phyloP scores from a whole-genome alignment of 768 basidiomycete species.

The Macrolepiota fuliginosa region DNA sequence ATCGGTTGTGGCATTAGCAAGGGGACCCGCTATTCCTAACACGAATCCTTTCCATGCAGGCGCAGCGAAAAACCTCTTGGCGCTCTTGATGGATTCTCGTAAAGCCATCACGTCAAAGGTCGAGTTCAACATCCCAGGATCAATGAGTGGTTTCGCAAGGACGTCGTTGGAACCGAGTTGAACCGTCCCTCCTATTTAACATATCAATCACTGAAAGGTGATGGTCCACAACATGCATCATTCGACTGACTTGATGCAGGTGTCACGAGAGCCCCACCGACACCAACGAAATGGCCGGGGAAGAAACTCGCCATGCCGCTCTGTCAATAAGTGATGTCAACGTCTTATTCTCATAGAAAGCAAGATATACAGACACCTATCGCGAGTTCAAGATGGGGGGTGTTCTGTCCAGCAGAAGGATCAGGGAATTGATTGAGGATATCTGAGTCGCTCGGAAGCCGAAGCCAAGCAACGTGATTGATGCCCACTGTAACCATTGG shows the following conservation, averaged over 20 bases:
- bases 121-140: slow-evolving; percentile 20
- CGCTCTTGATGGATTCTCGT: slow-evolving; percentile 18
- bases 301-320: slow-evolving; percentile 24
- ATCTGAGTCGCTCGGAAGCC: slow-evolving; percentile 20
- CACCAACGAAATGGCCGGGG: slow-evolving; percentile 18
- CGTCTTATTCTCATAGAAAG: background rate
- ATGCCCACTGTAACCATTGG: slow-evolving; percentile 19
- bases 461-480: slow-evolving; percentile 23
- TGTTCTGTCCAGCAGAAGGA: slow-evolving; percentile 23
- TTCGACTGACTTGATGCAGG: slow-evolving; percentile 7
- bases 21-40: slow-evolving; percentile 15
- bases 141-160: slow-evolving; percentile 23
- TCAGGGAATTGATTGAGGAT: slow-evolving; percentile 20
- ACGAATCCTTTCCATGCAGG: slow-evolving; percentile 22
- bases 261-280: slow-evolving; percentile 9
- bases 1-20: slow-evolving; percentile 25
- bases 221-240: too few species aligned
- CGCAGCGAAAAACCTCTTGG: slow-evolving; percentile 19
- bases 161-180: slow-evolving; percentile 12
- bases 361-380: slow-evolving; percentile 10
- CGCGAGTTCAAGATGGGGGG: slow-evolving; percentile 23
- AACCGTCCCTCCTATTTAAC: slow-evolving; percentile 8
- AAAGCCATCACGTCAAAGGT: slow-evolving; percentile 22
- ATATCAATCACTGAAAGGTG: background rate
- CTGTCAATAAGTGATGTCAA: slow-evolving; percentile 2